Evolutionary conservation across 2,329 filamentous ascomycete genomes (phyloP).

Genomic region (Paecilomyces sp.): DNA sequence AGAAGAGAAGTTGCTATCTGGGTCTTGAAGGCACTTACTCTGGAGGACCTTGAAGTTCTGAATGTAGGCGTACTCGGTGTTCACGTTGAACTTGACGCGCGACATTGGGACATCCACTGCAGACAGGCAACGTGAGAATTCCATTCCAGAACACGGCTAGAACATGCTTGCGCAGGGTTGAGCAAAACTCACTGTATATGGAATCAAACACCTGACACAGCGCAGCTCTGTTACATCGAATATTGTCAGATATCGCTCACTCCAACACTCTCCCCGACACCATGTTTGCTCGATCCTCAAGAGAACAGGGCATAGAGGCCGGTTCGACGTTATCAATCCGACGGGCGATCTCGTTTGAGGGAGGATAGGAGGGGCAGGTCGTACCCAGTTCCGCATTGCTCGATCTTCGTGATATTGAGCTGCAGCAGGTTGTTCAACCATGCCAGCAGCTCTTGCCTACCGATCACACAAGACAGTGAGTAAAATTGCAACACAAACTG

Average conservation of each 20-base stretch:
- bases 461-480: constrained; percentile 7
- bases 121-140: constrained; percentile 9
- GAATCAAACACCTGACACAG: constrained; percentile 98
- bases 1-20: background rate
- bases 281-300: background rate
- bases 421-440: constrained; percentile 98
- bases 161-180: background rate
- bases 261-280: background rate
- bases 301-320: constrained; percentile 9
- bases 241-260: constrained; percentile 6
- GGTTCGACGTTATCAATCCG: background rate
- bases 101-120: constrained; percentile 84
- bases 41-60: constrained; percentile 98
- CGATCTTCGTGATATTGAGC: constrained; percentile 96
- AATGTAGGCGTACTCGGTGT: constrained; percentile 92
- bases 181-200: constrained; percentile 64
- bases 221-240: constrained; percentile 59
- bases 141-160: background rate
- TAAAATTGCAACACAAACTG: background rate
- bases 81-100: constrained; percentile 96
- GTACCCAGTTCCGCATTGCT: constrained; percentile 98
- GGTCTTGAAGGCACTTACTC: constrained; percentile 52
- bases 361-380: constrained; percentile 20
- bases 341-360: constrained; percentile 12
- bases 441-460: constrained; percentile 87